Evolutionary conservation across 106 monocot species (phyloP).

Genomic region (Phalaenopsis aphrodite): DNA sequence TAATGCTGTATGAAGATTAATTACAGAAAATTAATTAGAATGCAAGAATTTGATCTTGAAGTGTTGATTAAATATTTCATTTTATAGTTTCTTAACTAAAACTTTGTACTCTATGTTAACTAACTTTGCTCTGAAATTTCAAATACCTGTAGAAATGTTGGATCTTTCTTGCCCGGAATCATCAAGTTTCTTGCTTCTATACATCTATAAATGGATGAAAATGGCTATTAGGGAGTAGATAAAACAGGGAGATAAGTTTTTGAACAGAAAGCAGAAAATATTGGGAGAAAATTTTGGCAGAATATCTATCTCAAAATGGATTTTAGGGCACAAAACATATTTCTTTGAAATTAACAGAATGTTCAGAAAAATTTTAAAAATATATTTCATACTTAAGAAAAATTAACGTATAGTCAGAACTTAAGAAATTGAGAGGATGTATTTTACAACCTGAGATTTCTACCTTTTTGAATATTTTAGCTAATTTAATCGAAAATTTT

Average conservation of each 20-base stretch:
- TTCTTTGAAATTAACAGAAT: not conserved
- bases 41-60: not conserved
- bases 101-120: too few species aligned
- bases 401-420: too few species aligned
- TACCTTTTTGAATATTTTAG: too few species aligned
- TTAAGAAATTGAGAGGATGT: too few species aligned
- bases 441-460: too few species aligned
- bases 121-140: not conserved
- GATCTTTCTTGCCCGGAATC: conserved; percentile 25
- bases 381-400: too few species aligned
- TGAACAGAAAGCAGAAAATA: too few species aligned
- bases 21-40: not conserved
- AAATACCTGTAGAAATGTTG: conserved; percentile 27
- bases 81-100: too few species aligned
- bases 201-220: conserved; percentile 21
- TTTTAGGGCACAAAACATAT: not conserved
- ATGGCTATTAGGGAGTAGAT: not conserved
- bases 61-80: too few species aligned
- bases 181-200: conserved; percentile 43
- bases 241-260: not conserved
- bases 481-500: too few species aligned
- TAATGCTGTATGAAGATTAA: conserved; percentile 10
- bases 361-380: not conserved
- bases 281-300: not conserved
- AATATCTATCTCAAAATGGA: not conserved